Percentiles rank a stretch among this genome's conserved stretches.
These are phyloP conservation scores for Ceratobasidium sp. DNA, from an alignment of 1,284 basidiomycete genomes.

Conservation along the genomic window DNA sequence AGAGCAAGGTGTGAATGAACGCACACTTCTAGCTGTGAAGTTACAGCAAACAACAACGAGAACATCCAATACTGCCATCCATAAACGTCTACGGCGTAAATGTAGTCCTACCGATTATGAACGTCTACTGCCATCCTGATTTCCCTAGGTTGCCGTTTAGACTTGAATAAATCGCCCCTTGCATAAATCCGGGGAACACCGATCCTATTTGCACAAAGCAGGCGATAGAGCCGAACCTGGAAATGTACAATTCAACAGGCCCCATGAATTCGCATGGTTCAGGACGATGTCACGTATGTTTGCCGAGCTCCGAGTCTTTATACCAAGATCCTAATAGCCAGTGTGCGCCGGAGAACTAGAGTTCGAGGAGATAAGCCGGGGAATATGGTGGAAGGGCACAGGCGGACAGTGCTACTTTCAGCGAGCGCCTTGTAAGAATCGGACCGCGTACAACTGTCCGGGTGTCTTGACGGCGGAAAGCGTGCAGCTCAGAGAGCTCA, in stretches of 20 bases:
- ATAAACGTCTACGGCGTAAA: not conserved
- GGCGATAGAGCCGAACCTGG: constrained; percentile 31
- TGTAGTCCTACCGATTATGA: constrained; percentile 25
- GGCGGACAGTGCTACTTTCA: constrained; percentile 37
- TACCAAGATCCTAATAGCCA: constrained; percentile 43
- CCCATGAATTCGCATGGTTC: not conserved
- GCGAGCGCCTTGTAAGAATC: constrained; percentile 37
- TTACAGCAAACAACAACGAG: constrained; percentile 33
- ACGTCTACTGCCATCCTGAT: constrained; percentile 40
- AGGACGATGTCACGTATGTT: constrained; percentile 1
- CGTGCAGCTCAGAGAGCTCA: constrained; percentile 32
- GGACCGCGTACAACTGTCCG: constrained; percentile 31
- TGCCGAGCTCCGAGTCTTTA: constrained; percentile 40
- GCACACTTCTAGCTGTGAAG: constrained; percentile 35
- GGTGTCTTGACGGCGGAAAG: constrained; percentile 35
- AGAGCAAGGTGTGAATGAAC: not conserved
- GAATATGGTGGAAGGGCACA: not conserved
- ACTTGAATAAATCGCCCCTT: constrained; percentile 37
- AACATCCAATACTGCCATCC: constrained; percentile 45
- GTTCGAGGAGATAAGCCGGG: no score
- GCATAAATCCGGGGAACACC: constrained; percentile 38
- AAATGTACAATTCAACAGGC: not conserved
- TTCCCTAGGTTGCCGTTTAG: constrained; percentile 35
- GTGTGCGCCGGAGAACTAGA: constrained; percentile 34
- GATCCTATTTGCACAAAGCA: constrained; percentile 41